A percentile compares a stretch with the other conserved stretches of the same genome.
These are phyloP conservation scores for apple (Malus domestica) DNA, from an alignment of 306 rosid genomes.

Conservation along the genomic window ASM211411v1 NC_041792.1:25969407-25969906, in stretches of 20 bases:
- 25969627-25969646: conserved; percentile 93
- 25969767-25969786: conserved; percentile 57
- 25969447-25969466: neutral
- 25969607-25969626: conserved; percentile 52
- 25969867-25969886: conserved; percentile 91
- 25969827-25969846: conserved; percentile 80
- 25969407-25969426: neutral
- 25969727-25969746: conserved; percentile 27
- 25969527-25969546: conserved; percentile 43
- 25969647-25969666: conserved; percentile 66
- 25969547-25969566: conserved; percentile 42
- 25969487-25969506: neutral
- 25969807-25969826: conserved; percentile 71
- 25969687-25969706: conserved; percentile 66
- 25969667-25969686: conserved; percentile 70
- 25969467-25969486: neutral
- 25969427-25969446: neutral
- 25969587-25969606: conserved; percentile 81
- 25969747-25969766: conserved; percentile 23
- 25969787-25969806: conserved; percentile 87
- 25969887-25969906: conserved; percentile 83
- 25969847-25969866: conserved; percentile 90
- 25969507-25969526: neutral
- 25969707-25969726: conserved; percentile 85
- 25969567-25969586: conserved; percentile 89